Base-by-base conservation (phyloP, 202 grass and related monocot species). In the Tripidium arundinaceum region DNA sequence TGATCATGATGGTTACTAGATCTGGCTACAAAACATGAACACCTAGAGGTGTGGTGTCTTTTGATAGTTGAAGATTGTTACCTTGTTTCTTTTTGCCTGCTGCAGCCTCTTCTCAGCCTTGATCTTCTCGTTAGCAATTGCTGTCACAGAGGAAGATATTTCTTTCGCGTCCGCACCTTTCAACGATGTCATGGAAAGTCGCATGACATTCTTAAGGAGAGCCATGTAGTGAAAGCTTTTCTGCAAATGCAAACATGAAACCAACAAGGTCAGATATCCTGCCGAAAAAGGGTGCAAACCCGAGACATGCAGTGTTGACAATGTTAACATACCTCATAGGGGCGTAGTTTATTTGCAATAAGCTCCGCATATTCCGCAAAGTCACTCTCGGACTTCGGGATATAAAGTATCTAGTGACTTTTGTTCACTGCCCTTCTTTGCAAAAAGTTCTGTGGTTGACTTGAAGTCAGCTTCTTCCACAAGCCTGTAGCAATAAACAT, bases 381-480 rank as follows among this genome's bases (percentile, higher is more conserved):
- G 68, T 99, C 96, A 65, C 84, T 79, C 87, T 99, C 96, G 18
- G 90, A 96, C 76, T 91, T 99, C 1, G 96, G 96, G 68, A 96
- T 99, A 65, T n/a, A 91, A 99, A 78, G 86, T 93, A 49, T 96
- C 96, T 41, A 99, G 55, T 26, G 88, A 91, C 81, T 96, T 99
- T 13, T 86, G 80, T 76, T 87, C 87, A 31, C 77, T 80, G 3
- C 85, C 90, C 87, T 88, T 91, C 80, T 86, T 93, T 83, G 74
- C 70, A 86, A 99, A 99, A 59, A 99, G 88, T 62, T 99, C 96
- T 9, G 86, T 42, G 27, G 92, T 93, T 72, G 92, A 62, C 85
- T 91, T 96, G 70, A 93, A 96, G 58, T 99, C 96, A 81, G 92
- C 82, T 91, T 99, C 96, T 93, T 99, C 96, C 26, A 99, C 85